These are phyloP conservation scores for Candida maris DNA, from an alignment of 805 yeast genomes.

Conservation along the genomic window DNA sequence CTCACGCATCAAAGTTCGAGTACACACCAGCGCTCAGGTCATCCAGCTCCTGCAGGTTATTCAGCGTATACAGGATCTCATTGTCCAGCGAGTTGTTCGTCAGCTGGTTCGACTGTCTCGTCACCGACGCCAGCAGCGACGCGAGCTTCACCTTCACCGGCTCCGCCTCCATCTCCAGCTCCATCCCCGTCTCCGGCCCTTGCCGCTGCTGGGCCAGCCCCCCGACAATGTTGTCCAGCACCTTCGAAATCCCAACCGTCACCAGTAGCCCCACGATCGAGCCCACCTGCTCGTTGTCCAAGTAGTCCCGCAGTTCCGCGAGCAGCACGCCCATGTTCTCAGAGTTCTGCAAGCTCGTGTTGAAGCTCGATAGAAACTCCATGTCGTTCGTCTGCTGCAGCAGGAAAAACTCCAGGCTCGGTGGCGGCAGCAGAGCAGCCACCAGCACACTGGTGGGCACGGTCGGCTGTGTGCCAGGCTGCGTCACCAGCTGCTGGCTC, in stretches of 20 bases:
- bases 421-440: conserved; percentile 46
- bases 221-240: conserved; percentile 42
- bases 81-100: conserved; percentile 31
- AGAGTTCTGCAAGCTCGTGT: conserved; percentile 22
- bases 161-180: conserved; percentile 2
- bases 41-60: conserved; percentile 60
- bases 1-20: conserved; percentile 55
- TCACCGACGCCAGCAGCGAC: conserved; percentile 61
- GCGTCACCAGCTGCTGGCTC: conserved; percentile 5
- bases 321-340: conserved; percentile 28
- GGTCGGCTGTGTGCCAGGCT: conserved; percentile 4
- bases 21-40: conserved; percentile 89
- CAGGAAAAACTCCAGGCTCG: conserved; percentile 48
- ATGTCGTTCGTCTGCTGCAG: conserved; percentile 50
- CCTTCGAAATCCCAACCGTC: conserved; percentile 41
- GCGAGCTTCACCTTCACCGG: conserved; percentile 51
- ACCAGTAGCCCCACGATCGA: conserved; percentile 37
- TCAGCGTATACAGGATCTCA: conserved; percentile 36
- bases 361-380: conserved; percentile 33
- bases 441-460: conserved; percentile 23
- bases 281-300: conserved; percentile 23
- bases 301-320: conserved; percentile 28
- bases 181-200: background rate
- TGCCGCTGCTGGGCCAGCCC: conserved; percentile 8
- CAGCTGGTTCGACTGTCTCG: conserved; percentile 52